A percentile compares a stretch with the other conserved stretches of the same genome.
Conservation (phyloP, 768 basidiomycete genomes). For the Chalciporus pseudorubinellus region DNA sequence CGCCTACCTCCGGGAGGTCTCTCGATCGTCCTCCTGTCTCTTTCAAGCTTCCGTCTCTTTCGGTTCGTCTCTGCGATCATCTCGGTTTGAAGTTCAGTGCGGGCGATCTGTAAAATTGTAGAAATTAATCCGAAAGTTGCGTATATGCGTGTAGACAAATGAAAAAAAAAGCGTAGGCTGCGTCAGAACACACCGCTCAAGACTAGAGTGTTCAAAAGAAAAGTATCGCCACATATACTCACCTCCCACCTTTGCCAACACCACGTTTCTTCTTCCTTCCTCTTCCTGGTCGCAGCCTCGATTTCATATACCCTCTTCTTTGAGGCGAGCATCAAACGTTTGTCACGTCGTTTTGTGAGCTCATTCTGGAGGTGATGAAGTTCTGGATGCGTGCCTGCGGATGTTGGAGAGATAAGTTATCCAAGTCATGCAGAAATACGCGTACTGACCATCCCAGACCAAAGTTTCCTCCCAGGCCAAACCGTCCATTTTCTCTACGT, state of each 20-base stretch:
- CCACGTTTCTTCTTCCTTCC: slow-evolving; percentile 67
- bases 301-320: slow-evolving; percentile 69
- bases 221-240: slow-evolving; percentile 22
- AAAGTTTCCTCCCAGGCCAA: slow-evolving; percentile 85
- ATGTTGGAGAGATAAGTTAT: neutral
- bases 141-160: neutral
- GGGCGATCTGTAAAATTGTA: slow-evolving; percentile 49
- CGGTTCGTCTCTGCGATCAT: slow-evolving; percentile 90
- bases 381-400: slow-evolving; percentile 80
- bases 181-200: neutral
- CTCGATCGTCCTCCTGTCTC: slow-evolving; percentile 78
- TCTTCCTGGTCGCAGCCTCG: slow-evolving; percentile 56
- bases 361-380: slow-evolving; percentile 78
- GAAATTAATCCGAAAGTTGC: slow-evolving; percentile 4
- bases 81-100: slow-evolving; percentile 78
- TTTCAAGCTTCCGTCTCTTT: slow-evolving; percentile 80
- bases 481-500: slow-evolving; percentile 92
- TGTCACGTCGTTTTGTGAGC: slow-evolving; percentile 73
- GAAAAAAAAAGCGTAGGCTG: slow-evolving; percentile 2
- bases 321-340: slow-evolving; percentile 78
- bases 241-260: slow-evolving; percentile 95
- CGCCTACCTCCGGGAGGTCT: slow-evolving; percentile 69
- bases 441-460: slow-evolving; percentile 65
- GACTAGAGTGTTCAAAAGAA: neutral
- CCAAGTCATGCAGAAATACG: neutral